These are phyloP conservation scores for Globisporangium spiculum DNA, from an alignment of 352 stramenopile species.

Conservation along the genomic window DNA sequence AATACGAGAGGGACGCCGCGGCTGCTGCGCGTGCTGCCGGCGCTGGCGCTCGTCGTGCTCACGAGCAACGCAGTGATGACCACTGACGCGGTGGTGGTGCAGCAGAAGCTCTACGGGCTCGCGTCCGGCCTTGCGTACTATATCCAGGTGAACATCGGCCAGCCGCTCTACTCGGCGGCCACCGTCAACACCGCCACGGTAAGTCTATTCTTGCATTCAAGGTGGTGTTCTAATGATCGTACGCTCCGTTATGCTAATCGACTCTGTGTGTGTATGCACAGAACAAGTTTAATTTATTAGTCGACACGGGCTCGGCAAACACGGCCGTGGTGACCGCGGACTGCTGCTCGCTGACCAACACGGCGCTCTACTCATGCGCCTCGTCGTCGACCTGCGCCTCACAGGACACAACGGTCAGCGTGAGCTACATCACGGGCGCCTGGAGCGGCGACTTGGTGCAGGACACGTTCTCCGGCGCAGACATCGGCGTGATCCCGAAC, in stretches of 20 bases:
- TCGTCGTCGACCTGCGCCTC: conserved; percentile 58
- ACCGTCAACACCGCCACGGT: conserved; percentile 27
- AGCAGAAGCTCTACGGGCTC: conserved; percentile 74
- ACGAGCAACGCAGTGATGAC: not conserved
- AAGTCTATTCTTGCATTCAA: not conserved
- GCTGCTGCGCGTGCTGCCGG: conserved; percentile 2
- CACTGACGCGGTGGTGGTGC: conserved; percentile 29
- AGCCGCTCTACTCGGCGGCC: conserved; percentile 34
- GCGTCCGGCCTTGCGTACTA: conserved; percentile 67
- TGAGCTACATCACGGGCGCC: conserved; percentile 74
- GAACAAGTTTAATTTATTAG: conserved; percentile 64
- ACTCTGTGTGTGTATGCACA: conserved; percentile 6
- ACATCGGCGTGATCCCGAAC: conserved; percentile 39
- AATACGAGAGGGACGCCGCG: not conserved
- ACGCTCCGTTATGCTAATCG: not conserved
- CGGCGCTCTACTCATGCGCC: conserved; percentile 64
- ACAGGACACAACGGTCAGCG: conserved; percentile 38
- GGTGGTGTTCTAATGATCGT: not conserved
- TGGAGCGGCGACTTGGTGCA: conserved; percentile 65
- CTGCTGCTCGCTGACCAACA: conserved; percentile 65
- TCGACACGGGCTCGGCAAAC: conserved; percentile 83
- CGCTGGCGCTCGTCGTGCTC: conserved; percentile 7
- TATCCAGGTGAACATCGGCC: conserved; percentile 46
- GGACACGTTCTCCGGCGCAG: conserved; percentile 64
- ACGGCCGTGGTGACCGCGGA: conserved; percentile 72